These are phyloP conservation scores for Setaria viridis DNA, from an alignment of 202 grass and related monocot species.

Conservation along the genomic window DNA sequence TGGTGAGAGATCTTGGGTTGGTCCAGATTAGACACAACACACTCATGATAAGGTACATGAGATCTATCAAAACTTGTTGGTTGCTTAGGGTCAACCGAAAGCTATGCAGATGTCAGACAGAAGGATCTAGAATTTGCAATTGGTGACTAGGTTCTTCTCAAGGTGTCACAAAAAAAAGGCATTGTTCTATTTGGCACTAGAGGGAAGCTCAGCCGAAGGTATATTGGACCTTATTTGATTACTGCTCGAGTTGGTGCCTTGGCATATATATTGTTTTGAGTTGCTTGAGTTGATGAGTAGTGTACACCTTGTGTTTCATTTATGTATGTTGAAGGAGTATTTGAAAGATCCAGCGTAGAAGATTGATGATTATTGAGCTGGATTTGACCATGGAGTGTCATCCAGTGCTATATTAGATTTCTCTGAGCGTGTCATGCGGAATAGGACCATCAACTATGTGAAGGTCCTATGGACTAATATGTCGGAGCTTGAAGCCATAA, in stretches of 20 bases:
- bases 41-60: not conserved
- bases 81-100: not conserved
- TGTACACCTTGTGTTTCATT: not conserved
- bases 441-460: not conserved
- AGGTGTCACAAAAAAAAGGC: not conserved
- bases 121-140: not conserved
- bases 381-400: not conserved
- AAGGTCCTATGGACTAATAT: not conserved
- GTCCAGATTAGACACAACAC: not conserved
- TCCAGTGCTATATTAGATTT: not conserved
- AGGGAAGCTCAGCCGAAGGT: not conserved
- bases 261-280: not conserved
- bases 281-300: not conserved
- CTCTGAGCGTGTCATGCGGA: not conserved
- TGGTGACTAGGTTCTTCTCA: not conserved
- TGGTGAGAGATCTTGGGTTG: not conserved
- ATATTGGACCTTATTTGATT: not conserved
- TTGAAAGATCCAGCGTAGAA: not conserved
- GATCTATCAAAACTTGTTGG: not conserved
- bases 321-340: not conserved
- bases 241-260: not conserved
- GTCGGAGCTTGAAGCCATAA: no score
- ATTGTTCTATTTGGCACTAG: not conserved
- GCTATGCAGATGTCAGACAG: not conserved
- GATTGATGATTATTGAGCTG: no score